Evolutionary conservation across 2,329 filamentous ascomycete species (phyloP).

Genomic region (Cladorrhinum sp.): DNA sequence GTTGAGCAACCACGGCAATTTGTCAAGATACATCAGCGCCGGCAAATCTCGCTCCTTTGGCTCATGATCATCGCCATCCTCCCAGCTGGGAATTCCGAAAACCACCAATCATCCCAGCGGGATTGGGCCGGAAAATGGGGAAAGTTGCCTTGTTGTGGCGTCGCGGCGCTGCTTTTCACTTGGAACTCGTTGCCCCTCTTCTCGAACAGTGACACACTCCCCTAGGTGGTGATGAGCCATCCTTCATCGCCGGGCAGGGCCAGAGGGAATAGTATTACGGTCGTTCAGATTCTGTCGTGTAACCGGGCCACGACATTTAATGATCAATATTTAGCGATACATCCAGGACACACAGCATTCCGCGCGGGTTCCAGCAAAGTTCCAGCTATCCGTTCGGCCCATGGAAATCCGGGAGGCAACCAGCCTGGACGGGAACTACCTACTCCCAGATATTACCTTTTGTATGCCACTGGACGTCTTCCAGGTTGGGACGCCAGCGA

Average conservation of each 20-base stretch:
- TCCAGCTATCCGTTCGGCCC: neutral
- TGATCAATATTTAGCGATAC: neutral
- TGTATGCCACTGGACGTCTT: neutral
- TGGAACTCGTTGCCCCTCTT: neutral
- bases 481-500: neutral
- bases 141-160: neutral
- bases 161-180: neutral
- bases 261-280: neutral
- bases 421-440: neutral
- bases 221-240: too few relatives aligned
- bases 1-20: too few relatives aligned
- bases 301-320: neutral
- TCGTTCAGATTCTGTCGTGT: neutral
- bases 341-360: neutral
- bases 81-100: too few relatives aligned
- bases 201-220: neutral
- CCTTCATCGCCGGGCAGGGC: neutral
- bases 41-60: too few relatives aligned
- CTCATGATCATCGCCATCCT: too few relatives aligned
- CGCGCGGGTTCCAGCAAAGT: neutral
- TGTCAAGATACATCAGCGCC: too few relatives aligned
- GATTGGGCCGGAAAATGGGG: too few relatives aligned
- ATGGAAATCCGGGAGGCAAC: too few relatives aligned
- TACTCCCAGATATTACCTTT: too few relatives aligned
- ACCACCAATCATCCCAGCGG: neutral